Conservation (phyloP, 2,329 filamentous ascomycete species). For the Xylariomycetidae sp. region DNA sequence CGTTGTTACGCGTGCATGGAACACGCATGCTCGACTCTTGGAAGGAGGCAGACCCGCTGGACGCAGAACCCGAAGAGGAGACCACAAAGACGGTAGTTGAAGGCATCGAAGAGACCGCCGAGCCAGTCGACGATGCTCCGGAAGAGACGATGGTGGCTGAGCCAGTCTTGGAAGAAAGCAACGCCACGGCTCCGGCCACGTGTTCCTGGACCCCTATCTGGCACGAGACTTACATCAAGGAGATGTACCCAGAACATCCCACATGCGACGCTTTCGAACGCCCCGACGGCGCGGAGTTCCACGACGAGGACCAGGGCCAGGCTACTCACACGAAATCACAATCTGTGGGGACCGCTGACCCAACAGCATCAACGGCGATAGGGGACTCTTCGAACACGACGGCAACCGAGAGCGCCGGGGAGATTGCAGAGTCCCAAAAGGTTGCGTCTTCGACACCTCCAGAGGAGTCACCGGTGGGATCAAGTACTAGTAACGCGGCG, state of each 20-base stretch:
- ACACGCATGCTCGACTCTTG: conserved; percentile 94
- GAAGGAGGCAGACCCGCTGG: conserved; percentile 68
- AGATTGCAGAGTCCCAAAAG: too few species aligned
- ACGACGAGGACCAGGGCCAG: conserved; percentile 8
- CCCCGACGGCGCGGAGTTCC: too few species aligned
- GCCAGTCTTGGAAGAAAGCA: too few species aligned
- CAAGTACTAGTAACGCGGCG: conserved; percentile 7
- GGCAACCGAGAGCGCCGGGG: too few species aligned
- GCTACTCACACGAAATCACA: conserved; percentile 9
- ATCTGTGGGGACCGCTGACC: too few species aligned
- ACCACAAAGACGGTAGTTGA: conserved; percentile 24
- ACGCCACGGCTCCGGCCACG: too few species aligned
- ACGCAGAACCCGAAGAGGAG: conserved; percentile 55
- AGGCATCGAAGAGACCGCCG: conserved; percentile 22
- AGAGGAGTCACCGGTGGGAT: conserved; percentile 7
- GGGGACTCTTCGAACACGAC: too few species aligned
- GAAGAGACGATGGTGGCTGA: conserved; percentile 18
- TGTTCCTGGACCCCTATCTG: conserved; percentile 21
- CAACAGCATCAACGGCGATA: too few species aligned
- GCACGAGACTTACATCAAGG: conserved; percentile 22
- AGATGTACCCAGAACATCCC: conserved; percentile 11
- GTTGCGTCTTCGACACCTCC: too few species aligned
- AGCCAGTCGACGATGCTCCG: conserved; percentile 13
- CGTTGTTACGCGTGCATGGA: conserved; percentile 84
- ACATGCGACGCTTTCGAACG: too few species aligned